Percentiles rank a stretch among this genome's conserved stretches.
These are phyloP conservation scores for Orbilia blumenaviensis DNA, from an alignment of 2,329 filamentous ascomycete genomes.

Conservation along the genomic window DNA sequence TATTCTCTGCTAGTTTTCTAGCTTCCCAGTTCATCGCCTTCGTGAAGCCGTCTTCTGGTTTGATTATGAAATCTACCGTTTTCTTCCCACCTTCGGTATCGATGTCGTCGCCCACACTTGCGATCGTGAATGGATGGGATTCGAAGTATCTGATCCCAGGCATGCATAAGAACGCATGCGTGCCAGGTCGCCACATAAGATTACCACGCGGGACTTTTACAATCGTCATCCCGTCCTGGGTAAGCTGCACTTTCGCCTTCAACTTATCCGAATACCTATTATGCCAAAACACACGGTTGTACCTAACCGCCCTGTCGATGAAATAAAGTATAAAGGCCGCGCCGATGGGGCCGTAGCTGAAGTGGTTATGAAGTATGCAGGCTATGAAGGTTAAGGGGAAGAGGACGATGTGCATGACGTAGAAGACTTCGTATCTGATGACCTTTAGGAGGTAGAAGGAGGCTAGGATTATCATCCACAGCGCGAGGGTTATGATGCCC, in stretches of 20 bases:
- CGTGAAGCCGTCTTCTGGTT: slow-evolving; percentile 51
- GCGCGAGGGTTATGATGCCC: slow-evolving; percentile 48
- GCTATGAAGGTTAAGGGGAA: slow-evolving; percentile 51
- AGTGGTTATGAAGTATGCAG: slow-evolving; percentile 49
- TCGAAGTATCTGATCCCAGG: slow-evolving; percentile 50
- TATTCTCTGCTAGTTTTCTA: slow-evolving; percentile 23
- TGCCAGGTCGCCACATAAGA: slow-evolving; percentile 49
- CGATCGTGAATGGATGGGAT: slow-evolving; percentile 46
- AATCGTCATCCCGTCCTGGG: slow-evolving; percentile 50
- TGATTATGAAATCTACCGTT: slow-evolving; percentile 53
- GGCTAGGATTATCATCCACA: slow-evolving; percentile 53
- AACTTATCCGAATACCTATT: slow-evolving; percentile 48
- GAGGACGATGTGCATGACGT: slow-evolving; percentile 43
- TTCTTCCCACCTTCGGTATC: slow-evolving; percentile 54
- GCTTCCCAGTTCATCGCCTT: slow-evolving; percentile 47
- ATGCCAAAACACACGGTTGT: slow-evolving; percentile 52
- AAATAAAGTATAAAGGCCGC: slow-evolving; percentile 39
- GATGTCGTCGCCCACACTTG: slow-evolving; percentile 51
- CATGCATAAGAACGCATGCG: slow-evolving; percentile 50
- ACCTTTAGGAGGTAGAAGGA: slow-evolving; percentile 53
- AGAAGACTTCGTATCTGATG: slow-evolving; percentile 53
- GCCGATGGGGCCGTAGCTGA: slow-evolving; percentile 49
- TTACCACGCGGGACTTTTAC: slow-evolving; percentile 50
- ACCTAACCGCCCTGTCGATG: slow-evolving; percentile 39
- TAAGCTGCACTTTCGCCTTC: slow-evolving; percentile 48